These are phyloP conservation scores for Schizochytrium sp. DNA, from an alignment of 108 stramenopile species.

Conservation along the genomic window DNA sequence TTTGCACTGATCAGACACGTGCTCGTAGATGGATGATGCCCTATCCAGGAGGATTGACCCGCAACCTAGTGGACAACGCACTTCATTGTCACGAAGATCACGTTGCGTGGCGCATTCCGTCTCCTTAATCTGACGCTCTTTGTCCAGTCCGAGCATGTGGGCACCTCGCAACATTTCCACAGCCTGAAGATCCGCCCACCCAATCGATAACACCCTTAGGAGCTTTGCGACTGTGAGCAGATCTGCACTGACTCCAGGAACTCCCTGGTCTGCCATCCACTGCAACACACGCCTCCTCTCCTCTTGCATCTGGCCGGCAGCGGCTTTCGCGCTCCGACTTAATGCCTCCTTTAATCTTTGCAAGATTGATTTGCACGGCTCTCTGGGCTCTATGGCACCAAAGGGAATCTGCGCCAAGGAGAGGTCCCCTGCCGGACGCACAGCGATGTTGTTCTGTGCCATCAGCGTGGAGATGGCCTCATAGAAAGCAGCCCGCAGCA, in stretches of 20 bases:
- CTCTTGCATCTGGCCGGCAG: background rate
- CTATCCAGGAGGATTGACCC: background rate
- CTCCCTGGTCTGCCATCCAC: background rate
- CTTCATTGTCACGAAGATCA: slow-evolving; percentile 9
- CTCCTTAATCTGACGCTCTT: background rate
- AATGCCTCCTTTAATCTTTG: background rate
- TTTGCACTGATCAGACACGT: background rate
- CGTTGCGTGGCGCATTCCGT: background rate
- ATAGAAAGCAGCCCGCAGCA: background rate
- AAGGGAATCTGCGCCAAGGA: background rate
- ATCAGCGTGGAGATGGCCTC: background rate
- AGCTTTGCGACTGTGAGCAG: background rate
- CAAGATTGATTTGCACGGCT: background rate
- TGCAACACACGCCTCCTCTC: background rate
- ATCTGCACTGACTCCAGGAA: background rate
- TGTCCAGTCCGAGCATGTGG: background rate
- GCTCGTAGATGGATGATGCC: background rate
- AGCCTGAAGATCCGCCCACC: slow-evolving; percentile 6
- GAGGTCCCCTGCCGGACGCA: background rate
- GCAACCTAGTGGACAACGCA: slow-evolving; percentile 21
- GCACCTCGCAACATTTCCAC: background rate
- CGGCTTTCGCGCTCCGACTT: background rate
- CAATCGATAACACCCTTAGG: background rate
- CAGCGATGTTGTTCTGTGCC: too few species aligned
- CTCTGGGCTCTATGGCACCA: slow-evolving; percentile 1